A percentile compares a stretch with the other conserved stretches of the same genome.
Conservation (phyloP, 2,329 filamentous ascomycete species). For the Trichoderma sp. region DNA sequence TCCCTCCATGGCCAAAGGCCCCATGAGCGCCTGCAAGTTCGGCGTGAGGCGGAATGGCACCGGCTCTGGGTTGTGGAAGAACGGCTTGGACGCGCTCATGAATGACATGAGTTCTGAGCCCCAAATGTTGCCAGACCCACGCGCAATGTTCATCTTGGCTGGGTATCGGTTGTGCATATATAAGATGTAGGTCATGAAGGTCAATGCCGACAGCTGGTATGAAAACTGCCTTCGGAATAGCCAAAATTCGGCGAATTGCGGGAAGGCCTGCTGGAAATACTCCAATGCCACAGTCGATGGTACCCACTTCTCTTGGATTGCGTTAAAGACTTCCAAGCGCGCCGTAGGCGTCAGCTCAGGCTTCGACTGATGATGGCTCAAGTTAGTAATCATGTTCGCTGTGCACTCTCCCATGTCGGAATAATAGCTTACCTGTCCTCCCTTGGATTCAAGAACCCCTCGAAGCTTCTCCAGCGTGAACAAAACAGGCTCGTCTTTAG, state of each 20-base stretch:
- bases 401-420: neutral
- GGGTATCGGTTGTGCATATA: conserved; percentile 96
- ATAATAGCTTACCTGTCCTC: conserved; percentile 48
- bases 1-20: conserved; percentile 90
- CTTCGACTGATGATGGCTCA: conserved; percentile 54
- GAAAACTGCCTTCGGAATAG: conserved; percentile 96
- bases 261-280: conserved; percentile 87
- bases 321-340: conserved; percentile 86
- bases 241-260: conserved; percentile 93
- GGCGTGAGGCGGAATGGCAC: conserved; percentile 97
- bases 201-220: conserved; percentile 91
- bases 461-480: conserved; percentile 95
- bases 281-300: conserved; percentile 78
- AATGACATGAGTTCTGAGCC: conserved; percentile 90
- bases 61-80: conserved; percentile 92
- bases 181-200: conserved; percentile 98
- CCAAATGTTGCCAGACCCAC: conserved; percentile 90
- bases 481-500: conserved; percentile 92
- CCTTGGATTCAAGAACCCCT: conserved; percentile 70
- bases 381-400: conserved; percentile 23
- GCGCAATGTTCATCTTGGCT: conserved; percentile 90
- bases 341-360: conserved; percentile 71
- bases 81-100: conserved; percentile 80
- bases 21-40: conserved; percentile 94
- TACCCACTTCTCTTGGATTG: conserved; percentile 93